Conservation (phyloP, 768 basidiomycete species). For the Boletus reticuloceps region DNA sequence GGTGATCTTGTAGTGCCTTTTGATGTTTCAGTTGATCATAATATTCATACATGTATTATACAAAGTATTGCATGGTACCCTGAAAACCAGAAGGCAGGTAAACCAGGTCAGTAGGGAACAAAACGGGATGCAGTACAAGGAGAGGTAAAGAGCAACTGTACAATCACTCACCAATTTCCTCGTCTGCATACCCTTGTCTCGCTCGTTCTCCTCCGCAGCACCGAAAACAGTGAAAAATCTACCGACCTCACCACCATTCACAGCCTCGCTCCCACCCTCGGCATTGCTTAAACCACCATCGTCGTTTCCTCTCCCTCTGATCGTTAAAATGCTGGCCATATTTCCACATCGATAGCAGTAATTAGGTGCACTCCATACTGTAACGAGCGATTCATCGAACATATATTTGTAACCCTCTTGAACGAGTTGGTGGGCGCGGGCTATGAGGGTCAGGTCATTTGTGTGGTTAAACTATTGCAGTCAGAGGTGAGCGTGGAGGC, state of each 20-base stretch:
- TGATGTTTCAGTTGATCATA: not conserved
- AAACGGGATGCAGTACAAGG: not conserved
- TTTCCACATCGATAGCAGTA: constrained; percentile 89
- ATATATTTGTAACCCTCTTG: constrained; percentile 96
- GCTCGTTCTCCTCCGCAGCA: constrained; percentile 86
- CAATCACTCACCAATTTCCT: constrained; percentile 60
- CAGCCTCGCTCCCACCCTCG: not conserved
- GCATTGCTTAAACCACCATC: constrained; percentile 12
- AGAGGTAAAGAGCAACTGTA: not conserved
- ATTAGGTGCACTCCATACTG: constrained; percentile 91
- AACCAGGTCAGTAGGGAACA: not conserved
- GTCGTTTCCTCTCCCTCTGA: constrained; percentile 56
- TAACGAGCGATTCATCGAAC: constrained; percentile 91
- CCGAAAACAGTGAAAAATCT: constrained; percentile 80
- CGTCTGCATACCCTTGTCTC: constrained; percentile 76
- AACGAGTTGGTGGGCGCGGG: constrained; percentile 94
- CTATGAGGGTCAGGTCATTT: constrained; percentile 83
- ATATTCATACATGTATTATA: constrained; percentile 24
- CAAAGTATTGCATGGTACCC: constrained; percentile 41
- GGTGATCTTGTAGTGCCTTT: not conserved
- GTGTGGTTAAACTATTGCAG: constrained; percentile 83
- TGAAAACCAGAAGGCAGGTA: constrained; percentile 2
- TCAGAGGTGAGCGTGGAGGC: not conserved
- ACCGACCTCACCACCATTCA: constrained; percentile 23
- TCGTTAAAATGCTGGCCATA: constrained; percentile 85